Conservation (phyloP, 768 basidiomycete species). For the Mycena indigotica region DNA sequence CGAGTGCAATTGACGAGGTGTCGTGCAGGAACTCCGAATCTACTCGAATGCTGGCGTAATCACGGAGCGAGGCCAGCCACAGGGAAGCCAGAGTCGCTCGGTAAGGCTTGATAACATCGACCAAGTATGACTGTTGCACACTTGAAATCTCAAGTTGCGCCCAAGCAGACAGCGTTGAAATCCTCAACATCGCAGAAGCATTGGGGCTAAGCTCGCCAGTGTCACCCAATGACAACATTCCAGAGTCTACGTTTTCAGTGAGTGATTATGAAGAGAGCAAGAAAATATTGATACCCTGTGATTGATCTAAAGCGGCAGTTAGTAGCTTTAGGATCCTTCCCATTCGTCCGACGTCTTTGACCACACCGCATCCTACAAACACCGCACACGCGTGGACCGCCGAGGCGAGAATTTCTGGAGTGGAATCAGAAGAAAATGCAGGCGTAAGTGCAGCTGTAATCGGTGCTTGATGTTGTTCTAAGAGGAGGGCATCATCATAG, state of each 20-base stretch:
- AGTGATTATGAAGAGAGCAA: conserved; percentile 2
- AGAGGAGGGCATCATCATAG: conserved; percentile 83
- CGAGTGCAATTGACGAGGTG: conserved; percentile 70
- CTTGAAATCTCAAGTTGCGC: conserved; percentile 87
- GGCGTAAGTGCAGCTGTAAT: conserved; percentile 97
- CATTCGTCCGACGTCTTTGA: conserved; percentile 89
- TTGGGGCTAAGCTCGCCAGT: conserved; percentile 88
- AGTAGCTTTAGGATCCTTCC: conserved; percentile 90
- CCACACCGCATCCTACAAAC: conserved; percentile 93
- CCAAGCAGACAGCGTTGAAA: conserved; percentile 94
- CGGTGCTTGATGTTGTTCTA: conserved; percentile 98
- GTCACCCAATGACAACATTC: conserved; percentile 84
- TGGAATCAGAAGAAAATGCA: conserved; percentile 92
- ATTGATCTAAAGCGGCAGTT: conserved; percentile 85
- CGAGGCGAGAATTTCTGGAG: conserved; percentile 91
- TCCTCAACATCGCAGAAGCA: conserved; percentile 91
- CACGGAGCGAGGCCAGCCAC: conserved; percentile 87
- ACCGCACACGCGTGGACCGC: conserved; percentile 93
- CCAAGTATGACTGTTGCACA: conserved; percentile 70
- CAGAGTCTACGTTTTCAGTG: conserved; percentile 57
- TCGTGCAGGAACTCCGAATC: conserved; percentile 88
- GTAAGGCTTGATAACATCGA: conserved; percentile 82
- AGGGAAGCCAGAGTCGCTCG: conserved; percentile 70
- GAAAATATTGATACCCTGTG: conserved; percentile 61
- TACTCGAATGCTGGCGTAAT: conserved; percentile 88